Evolutionary conservation across 495 filamentous ascomycete genomes (phyloP).

Genomic region (Penicillium paxilli): DNA sequence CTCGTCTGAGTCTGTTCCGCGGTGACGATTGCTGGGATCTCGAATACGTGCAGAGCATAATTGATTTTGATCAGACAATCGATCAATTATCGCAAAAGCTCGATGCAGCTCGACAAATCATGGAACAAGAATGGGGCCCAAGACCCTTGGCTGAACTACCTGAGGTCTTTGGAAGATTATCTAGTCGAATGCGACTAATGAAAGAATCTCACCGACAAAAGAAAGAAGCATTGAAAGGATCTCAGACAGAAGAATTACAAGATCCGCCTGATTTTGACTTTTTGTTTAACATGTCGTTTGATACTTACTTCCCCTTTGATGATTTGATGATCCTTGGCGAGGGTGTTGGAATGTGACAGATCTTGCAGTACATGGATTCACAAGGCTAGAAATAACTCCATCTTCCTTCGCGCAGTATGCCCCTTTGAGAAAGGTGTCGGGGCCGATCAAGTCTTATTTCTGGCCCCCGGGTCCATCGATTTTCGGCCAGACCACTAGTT

Average conservation of each 20-base stretch:
- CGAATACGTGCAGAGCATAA: slow-evolving; percentile 14
- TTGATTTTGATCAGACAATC: slow-evolving; percentile 13
- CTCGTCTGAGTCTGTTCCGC: slow-evolving; percentile 30
- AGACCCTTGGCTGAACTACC: not conserved
- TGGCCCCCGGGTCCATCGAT: too few relatives aligned
- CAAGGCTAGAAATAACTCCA: not conserved
- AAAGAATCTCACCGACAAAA: slow-evolving; percentile 18
- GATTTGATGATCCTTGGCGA: slow-evolving; percentile 4
- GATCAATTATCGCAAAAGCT: slow-evolving; percentile 10
- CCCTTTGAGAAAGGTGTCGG: too few relatives aligned
- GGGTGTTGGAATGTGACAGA: not conserved
- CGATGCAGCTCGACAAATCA: slow-evolving; percentile 1
- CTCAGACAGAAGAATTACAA: not conserved
- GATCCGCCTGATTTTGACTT: slow-evolving; percentile 10
- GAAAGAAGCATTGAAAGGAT: slow-evolving; percentile 6
- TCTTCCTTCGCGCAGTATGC: not conserved
- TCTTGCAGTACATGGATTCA: not conserved
- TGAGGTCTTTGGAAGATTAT: slow-evolving; percentile 16
- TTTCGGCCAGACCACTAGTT: too few relatives aligned
- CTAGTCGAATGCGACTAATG: slow-evolving; percentile 8
- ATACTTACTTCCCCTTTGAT: slow-evolving; percentile 14
- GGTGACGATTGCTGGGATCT: slow-evolving; percentile 20
- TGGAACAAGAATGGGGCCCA: not conserved
- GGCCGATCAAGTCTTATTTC: too few relatives aligned
- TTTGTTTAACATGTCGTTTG: slow-evolving; percentile 13